Conservation (phyloP, 2,329 filamentous ascomycete species). For the Raffaelea arxii region DNA sequence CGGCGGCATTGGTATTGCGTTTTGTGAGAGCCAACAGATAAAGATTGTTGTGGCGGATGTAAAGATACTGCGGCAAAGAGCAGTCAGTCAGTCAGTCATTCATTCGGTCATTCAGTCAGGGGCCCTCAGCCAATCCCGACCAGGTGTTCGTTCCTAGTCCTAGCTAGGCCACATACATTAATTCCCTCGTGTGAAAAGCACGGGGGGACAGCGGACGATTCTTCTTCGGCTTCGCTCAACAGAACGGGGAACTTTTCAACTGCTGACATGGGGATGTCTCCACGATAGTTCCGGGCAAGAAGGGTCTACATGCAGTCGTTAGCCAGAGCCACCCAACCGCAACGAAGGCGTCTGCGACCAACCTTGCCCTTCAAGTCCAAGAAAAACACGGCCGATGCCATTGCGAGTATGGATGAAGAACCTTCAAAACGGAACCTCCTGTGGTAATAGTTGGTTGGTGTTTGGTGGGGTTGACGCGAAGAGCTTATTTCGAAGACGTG, state of each 20-base stretch:
- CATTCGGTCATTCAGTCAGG: no score
- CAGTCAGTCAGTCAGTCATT: no score
- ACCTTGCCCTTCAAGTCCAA: conserved; percentile 99
- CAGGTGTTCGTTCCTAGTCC: no score
- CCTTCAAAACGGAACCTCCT: no score
- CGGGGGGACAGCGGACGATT: conserved; percentile 91
- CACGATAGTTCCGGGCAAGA: conserved; percentile 93
- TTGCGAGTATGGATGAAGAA: no score
- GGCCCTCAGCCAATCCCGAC: no score
- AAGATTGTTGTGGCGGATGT: conserved; percentile 98
- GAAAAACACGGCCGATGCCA: conserved; percentile 98
- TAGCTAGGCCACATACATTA: conserved; percentile 60
- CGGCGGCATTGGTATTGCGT: conserved; percentile 96
- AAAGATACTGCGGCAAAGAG: conserved; percentile 63
- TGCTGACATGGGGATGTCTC: conserved; percentile 97
- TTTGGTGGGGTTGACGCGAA: background rate
- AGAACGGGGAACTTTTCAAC: conserved; percentile 97
- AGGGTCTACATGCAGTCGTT: conserved; percentile 58
- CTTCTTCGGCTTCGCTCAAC: conserved; percentile 96
- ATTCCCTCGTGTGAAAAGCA: conserved; percentile 99
- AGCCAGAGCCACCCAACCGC: background rate
- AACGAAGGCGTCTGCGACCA: conserved; percentile 15
- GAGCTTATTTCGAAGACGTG: background rate
- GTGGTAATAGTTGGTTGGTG: no score
- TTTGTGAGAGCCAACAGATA: conserved; percentile 97